Conservation (phyloP, 768 basidiomycete species). For the Boletus insuetus region DNA sequence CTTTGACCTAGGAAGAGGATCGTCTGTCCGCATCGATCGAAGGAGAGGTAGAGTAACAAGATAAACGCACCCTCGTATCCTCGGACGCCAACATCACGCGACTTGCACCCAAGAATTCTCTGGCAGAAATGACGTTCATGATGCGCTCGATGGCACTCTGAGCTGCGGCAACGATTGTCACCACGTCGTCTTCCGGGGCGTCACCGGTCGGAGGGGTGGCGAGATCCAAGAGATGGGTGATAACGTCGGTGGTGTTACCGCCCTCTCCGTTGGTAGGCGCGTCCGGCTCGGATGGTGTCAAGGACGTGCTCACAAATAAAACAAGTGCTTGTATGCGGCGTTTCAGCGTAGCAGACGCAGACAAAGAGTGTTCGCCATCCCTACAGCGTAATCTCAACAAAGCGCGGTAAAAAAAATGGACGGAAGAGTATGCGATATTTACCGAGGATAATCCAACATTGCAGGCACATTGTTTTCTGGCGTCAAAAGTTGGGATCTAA, state of each 20-base stretch:
- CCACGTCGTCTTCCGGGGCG: conserved; percentile 35
- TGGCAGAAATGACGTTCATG: conserved; percentile 64
- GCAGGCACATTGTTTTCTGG: conserved; percentile 38
- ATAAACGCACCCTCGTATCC: conserved; percentile 46
- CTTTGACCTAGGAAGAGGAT: conserved; percentile 48
- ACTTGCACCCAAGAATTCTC: conserved; percentile 62
- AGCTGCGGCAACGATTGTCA: conserved; percentile 46
- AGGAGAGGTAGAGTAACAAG: not conserved
- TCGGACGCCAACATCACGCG: conserved; percentile 53
- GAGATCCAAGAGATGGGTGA: conserved; percentile 49
- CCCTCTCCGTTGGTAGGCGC: conserved; percentile 4
- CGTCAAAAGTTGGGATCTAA: conserved; percentile 43
- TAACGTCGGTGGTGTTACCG: conserved; percentile 39
- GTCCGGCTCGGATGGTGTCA: conserved; percentile 36
- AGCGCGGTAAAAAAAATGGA: not conserved
- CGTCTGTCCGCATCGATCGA: not conserved
- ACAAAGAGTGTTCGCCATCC: conserved; percentile 55
- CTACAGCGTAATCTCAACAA: conserved; percentile 31
- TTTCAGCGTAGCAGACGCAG: conserved; percentile 43
- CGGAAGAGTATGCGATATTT: not conserved
- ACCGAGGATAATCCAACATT: conserved; percentile 61
- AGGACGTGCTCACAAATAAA: conserved; percentile 54
- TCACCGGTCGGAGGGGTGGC: conserved; percentile 36
- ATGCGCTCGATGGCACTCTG: conserved; percentile 50
- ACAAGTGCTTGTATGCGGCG: conserved; percentile 69